A percentile compares a stretch with the other conserved stretches of the same genome.
Conservation (phyloP, 116 monocot species). For the Posidonia oceanica region DNA sequence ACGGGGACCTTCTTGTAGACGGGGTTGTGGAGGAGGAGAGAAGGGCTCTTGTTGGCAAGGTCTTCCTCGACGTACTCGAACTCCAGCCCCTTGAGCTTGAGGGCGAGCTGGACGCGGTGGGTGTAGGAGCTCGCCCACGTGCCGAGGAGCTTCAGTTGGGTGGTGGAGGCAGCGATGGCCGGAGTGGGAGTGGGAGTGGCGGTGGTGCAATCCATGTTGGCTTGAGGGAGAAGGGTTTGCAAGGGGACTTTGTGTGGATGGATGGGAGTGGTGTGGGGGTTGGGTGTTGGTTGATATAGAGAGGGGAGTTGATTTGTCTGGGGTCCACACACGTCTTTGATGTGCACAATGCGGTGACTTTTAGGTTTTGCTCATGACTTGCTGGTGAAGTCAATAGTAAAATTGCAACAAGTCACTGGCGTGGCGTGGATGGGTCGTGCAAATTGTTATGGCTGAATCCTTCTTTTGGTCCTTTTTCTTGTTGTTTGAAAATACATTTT, state of each 20-base stretch:
- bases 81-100: slow-evolving; percentile 68
- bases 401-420: too few relatives aligned
- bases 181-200: not conserved
- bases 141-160: slow-evolving; percentile 46
- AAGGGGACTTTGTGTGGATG: not conserved
- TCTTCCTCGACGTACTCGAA: slow-evolving; percentile 77
- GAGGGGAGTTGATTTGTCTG: not conserved
- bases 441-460: too few relatives aligned
- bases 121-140: slow-evolving; percentile 87
- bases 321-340: not conserved
- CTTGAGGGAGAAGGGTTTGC: not conserved
- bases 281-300: not conserved
- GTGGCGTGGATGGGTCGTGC: too few relatives aligned
- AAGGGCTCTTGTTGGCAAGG: slow-evolving; percentile 51
- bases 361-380: not conserved
- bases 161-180: not conserved
- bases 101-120: slow-evolving; percentile 81
- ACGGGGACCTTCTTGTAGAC: slow-evolving; percentile 80
- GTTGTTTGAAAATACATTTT: too few relatives aligned
- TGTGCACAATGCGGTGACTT: too few relatives aligned
- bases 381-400: not conserved
- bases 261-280: not conserved
- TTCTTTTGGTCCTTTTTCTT: too few relatives aligned
- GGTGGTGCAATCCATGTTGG: not conserved
- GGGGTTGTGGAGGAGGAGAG: slow-evolving; percentile 62